A percentile compares a stretch with the other conserved stretches of the same genome.
phyloP scores from a whole-genome alignment of 23 red algal species.

The Gracilaria vermiculophylla region DNA sequence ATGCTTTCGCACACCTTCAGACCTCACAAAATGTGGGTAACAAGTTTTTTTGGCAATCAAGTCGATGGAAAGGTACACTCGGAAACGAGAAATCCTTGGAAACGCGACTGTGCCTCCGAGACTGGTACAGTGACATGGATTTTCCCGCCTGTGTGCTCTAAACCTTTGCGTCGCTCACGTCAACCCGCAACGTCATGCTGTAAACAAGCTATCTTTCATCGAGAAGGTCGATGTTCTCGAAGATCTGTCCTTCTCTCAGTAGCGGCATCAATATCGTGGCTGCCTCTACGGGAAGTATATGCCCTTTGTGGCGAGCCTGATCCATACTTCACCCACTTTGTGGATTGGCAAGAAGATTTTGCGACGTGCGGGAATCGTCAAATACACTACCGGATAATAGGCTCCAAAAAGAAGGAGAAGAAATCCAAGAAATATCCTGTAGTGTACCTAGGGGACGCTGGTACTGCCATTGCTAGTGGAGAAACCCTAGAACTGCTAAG shows the following conservation, averaged over 20 bases:
- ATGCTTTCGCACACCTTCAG: too few species aligned
- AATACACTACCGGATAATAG: slow-evolving; percentile 30
- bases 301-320: slow-evolving; percentile 40
- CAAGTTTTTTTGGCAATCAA: neutral
- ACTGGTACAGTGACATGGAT: neutral
- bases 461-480: neutral
- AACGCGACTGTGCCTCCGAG: neutral
- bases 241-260: neutral
- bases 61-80: neutral
- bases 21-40: too few species aligned
- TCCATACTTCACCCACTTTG: slow-evolving; percentile 38
- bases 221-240: neutral
- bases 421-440: slow-evolving; percentile 41
- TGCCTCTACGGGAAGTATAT: neutral
- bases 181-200: neutral
- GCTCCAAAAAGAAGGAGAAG: slow-evolving; percentile 21
- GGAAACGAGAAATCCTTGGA: neutral
- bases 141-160: neutral
- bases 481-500: slow-evolving; percentile 25
- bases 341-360: slow-evolving; percentile 32
- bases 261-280: neutral
- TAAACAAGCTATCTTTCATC: neutral
- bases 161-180: neutral
- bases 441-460: slow-evolving; percentile 37
- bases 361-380: neutral